These are phyloP conservation scores for Spatholobus suberectus DNA, from an alignment of 306 rosid genomes.

Conservation along the genomic window DNA sequence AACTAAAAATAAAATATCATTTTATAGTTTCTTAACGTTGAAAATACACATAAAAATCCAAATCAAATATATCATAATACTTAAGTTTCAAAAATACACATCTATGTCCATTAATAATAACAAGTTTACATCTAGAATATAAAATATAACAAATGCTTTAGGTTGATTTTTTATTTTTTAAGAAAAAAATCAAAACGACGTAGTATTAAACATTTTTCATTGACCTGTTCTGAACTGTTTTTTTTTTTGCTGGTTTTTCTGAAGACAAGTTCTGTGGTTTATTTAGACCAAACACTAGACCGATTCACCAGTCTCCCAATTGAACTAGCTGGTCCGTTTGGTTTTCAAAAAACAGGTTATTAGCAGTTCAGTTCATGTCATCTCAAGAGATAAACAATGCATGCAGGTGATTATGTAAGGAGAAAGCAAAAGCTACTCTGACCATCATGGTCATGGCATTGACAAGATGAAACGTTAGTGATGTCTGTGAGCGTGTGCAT, in stretches of 20 bases:
- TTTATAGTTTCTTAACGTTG: no score
- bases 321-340: background rate
- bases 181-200: background rate
- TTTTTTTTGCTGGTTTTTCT: background rate
- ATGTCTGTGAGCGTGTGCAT: background rate
- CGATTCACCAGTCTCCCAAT: background rate
- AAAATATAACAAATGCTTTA: background rate
- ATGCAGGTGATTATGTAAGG: background rate
- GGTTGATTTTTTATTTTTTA: background rate
- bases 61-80: background rate
- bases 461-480: constrained; percentile 5
- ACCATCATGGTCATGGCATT: constrained; percentile 6
- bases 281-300: background rate
- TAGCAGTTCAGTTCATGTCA: constrained; percentile 15
- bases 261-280: background rate
- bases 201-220: background rate
- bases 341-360: background rate
- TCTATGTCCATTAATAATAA: background rate
- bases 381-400: background rate
- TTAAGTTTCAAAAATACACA: background rate
- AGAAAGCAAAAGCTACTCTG: constrained; percentile 15
- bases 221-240: background rate
- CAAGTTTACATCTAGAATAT: background rate
- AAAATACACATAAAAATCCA: background rate
- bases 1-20: background rate